Percentiles rank a stretch among this genome's conserved stretches.
Conservation (phyloP, 208 protist genomes). For the Acanthamoeba healyi region DNA sequence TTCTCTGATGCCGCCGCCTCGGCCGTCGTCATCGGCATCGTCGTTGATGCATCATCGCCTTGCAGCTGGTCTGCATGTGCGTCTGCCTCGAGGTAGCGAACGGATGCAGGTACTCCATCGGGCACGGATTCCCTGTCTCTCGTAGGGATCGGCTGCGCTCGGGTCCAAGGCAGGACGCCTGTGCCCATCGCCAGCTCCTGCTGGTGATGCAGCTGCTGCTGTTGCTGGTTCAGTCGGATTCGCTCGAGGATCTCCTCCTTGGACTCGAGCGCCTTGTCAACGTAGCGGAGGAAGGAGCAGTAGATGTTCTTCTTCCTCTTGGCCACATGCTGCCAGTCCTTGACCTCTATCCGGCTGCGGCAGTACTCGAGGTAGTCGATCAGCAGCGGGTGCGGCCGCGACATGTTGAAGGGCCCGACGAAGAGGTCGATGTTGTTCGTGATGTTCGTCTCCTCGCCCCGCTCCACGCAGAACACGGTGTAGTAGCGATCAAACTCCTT, state of each 20-base stretch:
- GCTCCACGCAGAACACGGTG: not conserved
- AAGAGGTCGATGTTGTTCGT: not conserved
- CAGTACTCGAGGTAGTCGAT: conserved; percentile 12
- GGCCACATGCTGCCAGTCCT: not conserved
- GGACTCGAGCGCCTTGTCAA: conserved; percentile 10
- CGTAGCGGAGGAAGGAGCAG: not conserved
- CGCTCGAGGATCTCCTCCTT: not conserved
- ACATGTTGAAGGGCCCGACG: not conserved
- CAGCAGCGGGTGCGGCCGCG: not conserved
- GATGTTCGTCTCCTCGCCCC: not conserved
- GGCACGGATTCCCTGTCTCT: too few relatives aligned
- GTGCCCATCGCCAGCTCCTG: not conserved
- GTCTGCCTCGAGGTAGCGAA: too few relatives aligned
- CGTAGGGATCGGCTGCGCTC: too few relatives aligned
- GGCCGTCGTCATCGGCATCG: too few relatives aligned
- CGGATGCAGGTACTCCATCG: too few relatives aligned
- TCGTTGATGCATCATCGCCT: too few relatives aligned
- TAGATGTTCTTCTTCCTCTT: not conserved
- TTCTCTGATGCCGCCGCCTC: too few relatives aligned
- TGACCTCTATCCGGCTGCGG: not conserved
- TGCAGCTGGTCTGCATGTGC: too few relatives aligned
- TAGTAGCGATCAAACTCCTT: conserved; percentile 40
- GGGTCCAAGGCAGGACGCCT: too few relatives aligned
- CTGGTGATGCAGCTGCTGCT: not conserved
- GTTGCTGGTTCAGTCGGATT: not conserved